These are phyloP conservation scores for Septoria linicola DNA, from an alignment of 2,329 filamentous ascomycete species.

Conservation along the genomic window DNA sequence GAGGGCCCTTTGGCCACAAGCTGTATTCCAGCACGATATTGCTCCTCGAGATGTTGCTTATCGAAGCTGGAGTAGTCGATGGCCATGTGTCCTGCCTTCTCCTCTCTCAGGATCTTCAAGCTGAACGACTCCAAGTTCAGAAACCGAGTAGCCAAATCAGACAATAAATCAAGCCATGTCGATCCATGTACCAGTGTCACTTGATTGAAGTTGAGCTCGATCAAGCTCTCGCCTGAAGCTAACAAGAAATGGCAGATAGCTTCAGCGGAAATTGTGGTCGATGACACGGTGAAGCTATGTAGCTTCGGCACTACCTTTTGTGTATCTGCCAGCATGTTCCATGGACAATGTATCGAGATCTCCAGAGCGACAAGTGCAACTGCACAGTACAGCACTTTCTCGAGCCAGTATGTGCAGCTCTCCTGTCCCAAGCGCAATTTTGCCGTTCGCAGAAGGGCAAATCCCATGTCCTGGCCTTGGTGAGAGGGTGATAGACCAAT, in stretches of 20 bases:
- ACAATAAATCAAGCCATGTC: background rate
- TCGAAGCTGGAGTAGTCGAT: background rate
- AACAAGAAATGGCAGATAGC: background rate
- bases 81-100: background rate
- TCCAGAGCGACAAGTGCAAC: background rate
- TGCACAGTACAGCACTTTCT: background rate
- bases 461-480: background rate
- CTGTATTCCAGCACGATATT: background rate
- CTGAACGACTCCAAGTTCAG: background rate
- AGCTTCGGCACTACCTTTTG: background rate
- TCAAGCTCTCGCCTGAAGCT: background rate
- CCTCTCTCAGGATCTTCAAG: background rate
- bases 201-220: background rate
- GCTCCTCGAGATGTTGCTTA: background rate
- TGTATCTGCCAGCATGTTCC: background rate
- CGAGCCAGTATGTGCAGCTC: background rate
- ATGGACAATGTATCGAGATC: background rate
- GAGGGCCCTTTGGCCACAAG: conserved; percentile 1
- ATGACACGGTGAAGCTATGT: background rate
- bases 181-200: background rate
- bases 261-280: background rate
- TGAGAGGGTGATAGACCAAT: background rate
- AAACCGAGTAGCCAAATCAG: background rate
- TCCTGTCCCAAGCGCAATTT: background rate
- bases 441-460: background rate